Conservation (phyloP, 176 grass and related monocot species). For the Alloteropsis semialata region DNA sequence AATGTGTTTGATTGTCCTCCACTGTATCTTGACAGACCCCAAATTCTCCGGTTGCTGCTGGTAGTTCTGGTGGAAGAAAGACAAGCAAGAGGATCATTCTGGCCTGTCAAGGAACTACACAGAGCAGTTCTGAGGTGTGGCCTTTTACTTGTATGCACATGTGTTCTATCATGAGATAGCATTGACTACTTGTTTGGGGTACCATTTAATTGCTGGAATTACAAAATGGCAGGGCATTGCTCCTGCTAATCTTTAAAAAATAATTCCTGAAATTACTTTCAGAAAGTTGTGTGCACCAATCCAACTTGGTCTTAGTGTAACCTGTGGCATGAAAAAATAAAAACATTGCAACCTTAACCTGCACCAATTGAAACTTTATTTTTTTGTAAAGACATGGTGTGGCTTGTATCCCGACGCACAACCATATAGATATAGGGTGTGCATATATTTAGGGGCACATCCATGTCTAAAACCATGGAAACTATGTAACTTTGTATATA, state of each 20-base stretch:
- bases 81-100: slow-evolving; percentile 66
- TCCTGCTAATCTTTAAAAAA: no score
- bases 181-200: neutral
- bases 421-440: neutral
- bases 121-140: slow-evolving; percentile 58
- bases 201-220: no score
- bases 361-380: neutral
- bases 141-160: neutral
- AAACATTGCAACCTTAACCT: neutral
- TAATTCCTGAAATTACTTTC: neutral
- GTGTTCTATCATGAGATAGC: neutral
- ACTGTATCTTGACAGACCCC: slow-evolving; percentile 66
- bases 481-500: neutral
- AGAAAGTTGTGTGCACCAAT: neutral
- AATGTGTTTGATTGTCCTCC: neutral
- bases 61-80: slow-evolving; percentile 70
- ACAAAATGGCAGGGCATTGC: no score
- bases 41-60: slow-evolving; percentile 60
- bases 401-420: neutral
- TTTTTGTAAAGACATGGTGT: neutral
- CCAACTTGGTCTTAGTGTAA: neutral
- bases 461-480: neutral
- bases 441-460: neutral
- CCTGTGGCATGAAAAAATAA: neutral
- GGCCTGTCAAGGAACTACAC: slow-evolving; percentile 78